Evolutionary conservation across 768 basidiomycete genomes (phyloP).

Genomic region (Auricularia cornea): DNA sequence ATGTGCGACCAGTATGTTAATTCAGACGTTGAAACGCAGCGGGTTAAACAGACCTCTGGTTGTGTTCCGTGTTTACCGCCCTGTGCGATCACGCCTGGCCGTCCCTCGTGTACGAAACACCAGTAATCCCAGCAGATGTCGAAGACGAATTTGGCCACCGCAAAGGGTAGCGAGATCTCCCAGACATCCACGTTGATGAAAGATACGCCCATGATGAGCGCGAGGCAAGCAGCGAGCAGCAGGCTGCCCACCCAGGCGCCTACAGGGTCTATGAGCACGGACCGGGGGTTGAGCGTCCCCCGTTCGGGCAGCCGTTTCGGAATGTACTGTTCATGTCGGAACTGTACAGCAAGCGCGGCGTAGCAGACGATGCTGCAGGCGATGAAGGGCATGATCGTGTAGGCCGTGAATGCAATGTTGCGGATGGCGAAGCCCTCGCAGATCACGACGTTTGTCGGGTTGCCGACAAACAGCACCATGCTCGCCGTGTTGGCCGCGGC

Average conservation of each 20-base stretch:
- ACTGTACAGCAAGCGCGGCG: slow-evolving; percentile 52
- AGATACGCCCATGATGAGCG: slow-evolving; percentile 67
- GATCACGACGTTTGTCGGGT: slow-evolving; percentile 91
- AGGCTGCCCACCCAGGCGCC: slow-evolving; percentile 68
- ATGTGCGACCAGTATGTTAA: not conserved
- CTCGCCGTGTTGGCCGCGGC: slow-evolving; percentile 68
- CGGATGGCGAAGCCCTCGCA: slow-evolving; percentile 81
- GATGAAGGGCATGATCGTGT: slow-evolving; percentile 75
- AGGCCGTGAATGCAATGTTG: slow-evolving; percentile 68
- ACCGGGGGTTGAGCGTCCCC: slow-evolving; percentile 30
- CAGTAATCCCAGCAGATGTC: slow-evolving; percentile 38
- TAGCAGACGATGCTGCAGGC: slow-evolving; percentile 53
- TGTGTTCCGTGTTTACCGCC: no score
- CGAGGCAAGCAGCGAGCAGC: slow-evolving; percentile 57
- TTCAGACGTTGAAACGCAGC: no score
- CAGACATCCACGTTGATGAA: slow-evolving; percentile 73
- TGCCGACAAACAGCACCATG: slow-evolving; percentile 66
- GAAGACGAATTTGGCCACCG: slow-evolving; percentile 56
- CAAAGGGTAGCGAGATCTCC: slow-evolving; percentile 79
- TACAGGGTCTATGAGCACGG: slow-evolving; percentile 61
- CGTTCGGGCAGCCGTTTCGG: slow-evolving; percentile 33
- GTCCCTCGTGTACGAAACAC: not conserved
- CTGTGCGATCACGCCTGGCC: no score
- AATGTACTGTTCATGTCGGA: slow-evolving; percentile 45
- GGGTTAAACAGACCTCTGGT: no score